phyloP scores from a whole-genome alignment of 768 basidiomycete genomes.

The Lentinula sp. region DNA sequence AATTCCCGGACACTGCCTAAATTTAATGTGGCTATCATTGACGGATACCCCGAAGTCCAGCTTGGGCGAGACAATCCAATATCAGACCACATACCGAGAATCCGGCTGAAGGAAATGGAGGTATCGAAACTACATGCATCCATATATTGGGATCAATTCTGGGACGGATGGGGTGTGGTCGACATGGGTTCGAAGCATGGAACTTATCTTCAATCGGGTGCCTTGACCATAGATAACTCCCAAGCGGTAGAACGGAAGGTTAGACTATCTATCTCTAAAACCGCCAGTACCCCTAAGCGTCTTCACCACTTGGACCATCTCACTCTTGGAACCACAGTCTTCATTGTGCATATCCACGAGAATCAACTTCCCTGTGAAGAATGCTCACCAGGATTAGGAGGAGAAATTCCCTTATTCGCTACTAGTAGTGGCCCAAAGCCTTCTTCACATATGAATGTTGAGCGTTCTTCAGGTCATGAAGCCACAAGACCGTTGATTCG shows the following conservation, averaged over 20 bases:
- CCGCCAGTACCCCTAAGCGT: slow-evolving; percentile 62
- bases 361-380: slow-evolving; percentile 54
- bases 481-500: neutral
- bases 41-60: slow-evolving; percentile 57
- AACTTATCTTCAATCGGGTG: slow-evolving; percentile 48
- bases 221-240: slow-evolving; percentile 13
- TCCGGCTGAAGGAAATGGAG: slow-evolving; percentile 79
- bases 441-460: slow-evolving; percentile 9
- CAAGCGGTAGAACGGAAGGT: slow-evolving; percentile 23
- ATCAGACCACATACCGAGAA: slow-evolving; percentile 44
- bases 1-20: slow-evolving; percentile 58
- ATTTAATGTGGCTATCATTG: slow-evolving; percentile 32
- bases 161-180: slow-evolving; percentile 64
- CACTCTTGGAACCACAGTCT: slow-evolving; percentile 65
- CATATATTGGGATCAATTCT: slow-evolving; percentile 58
- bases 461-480: neutral
- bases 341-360: slow-evolving; percentile 65
- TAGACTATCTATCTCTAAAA: slow-evolving; percentile 59
- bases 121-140: slow-evolving; percentile 81
- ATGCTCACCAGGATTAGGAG: slow-evolving; percentile 45
- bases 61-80: slow-evolving; percentile 66
- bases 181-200: slow-evolving; percentile 88
- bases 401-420: slow-evolving; percentile 59
- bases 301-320: slow-evolving; percentile 61
- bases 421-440: slow-evolving; percentile 17